Evolutionary conservation across 2,329 filamentous ascomycete species (phyloP).

Genomic region (Colletotrichum liriopes): DNA sequence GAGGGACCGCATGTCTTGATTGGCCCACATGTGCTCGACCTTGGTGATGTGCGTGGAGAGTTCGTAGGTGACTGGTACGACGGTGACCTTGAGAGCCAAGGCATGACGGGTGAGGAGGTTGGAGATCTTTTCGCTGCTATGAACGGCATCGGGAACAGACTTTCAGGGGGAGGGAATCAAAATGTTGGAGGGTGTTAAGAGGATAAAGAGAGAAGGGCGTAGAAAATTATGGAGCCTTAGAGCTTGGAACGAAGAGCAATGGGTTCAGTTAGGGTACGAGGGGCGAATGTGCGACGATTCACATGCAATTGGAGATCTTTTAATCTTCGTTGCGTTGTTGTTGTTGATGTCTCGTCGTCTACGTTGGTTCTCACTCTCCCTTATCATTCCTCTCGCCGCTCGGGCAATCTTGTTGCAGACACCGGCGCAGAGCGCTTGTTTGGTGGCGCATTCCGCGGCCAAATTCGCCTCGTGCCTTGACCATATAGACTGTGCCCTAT

Average conservation of each 20-base stretch:
- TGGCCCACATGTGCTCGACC: constrained; percentile 28
- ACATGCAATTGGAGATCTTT: constrained; percentile 37
- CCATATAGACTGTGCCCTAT: constrained; percentile 25
- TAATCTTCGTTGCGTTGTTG: constrained; percentile 35
- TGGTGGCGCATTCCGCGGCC: constrained; percentile 41
- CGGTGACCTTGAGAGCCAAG: constrained; percentile 41
- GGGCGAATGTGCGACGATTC: constrained; percentile 16
- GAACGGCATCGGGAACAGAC: constrained; percentile 37
- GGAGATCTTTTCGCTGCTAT: constrained; percentile 40
- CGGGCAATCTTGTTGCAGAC: constrained; percentile 44
- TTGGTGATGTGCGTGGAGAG: constrained; percentile 37
- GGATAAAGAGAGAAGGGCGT: not conserved
- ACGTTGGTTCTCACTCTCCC: constrained; percentile 23
- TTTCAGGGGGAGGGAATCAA: not conserved
- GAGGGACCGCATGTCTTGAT: constrained; percentile 43
- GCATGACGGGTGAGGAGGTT: constrained; percentile 33
- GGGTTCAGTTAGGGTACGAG: constrained; percentile 14
- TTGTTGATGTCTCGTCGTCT: constrained; percentile 41
- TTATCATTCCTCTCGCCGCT: constrained; percentile 43
- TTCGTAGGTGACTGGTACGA: constrained; percentile 39
- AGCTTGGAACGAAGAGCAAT: constrained; percentile 11
- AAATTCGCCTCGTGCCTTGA: constrained; percentile 42
- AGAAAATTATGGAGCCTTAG: not conserved
- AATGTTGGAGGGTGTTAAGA: not conserved
- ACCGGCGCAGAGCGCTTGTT: constrained; percentile 39